phyloP scores from a whole-genome alignment of 495 filamentous ascomycete genomes.

The Xylaria bambusicola region DNA sequence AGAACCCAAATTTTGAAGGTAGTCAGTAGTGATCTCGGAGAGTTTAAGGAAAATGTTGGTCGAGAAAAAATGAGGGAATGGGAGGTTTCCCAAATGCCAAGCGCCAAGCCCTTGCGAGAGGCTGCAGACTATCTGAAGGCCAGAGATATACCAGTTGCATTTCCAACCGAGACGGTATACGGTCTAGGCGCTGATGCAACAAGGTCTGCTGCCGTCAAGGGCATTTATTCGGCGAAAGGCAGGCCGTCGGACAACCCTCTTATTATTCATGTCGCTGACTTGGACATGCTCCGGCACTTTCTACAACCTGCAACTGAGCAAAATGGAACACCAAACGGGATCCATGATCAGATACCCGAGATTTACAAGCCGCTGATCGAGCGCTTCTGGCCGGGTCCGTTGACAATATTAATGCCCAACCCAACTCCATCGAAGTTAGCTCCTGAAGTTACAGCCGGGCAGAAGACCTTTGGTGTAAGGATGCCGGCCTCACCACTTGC shows the following conservation, averaged over 20 bases:
- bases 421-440: slow-evolving; percentile 70
- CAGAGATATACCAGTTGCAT: slow-evolving; percentile 78
- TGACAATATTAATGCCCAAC: slow-evolving; percentile 88
- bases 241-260: slow-evolving; percentile 92
- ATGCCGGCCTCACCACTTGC: slow-evolving; percentile 87
- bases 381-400: slow-evolving; percentile 90
- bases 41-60: slow-evolving; percentile 25
- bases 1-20: slow-evolving; percentile 25
- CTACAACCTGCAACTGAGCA: slow-evolving; percentile 39
- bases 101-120: slow-evolving; percentile 38
- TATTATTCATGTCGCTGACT: slow-evolving; percentile 86
- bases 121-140: slow-evolving; percentile 64
- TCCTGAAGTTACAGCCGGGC: slow-evolving; percentile 81
- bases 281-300: slow-evolving; percentile 72
- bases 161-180: slow-evolving; percentile 98
- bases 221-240: slow-evolving; percentile 89
- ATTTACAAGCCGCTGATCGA: slow-evolving; percentile 82
- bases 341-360: slow-evolving; percentile 62
- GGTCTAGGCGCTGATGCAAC: slow-evolving; percentile 95
- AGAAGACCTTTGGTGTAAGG: slow-evolving; percentile 83
- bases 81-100: slow-evolving; percentile 28
- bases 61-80: slow-evolving; percentile 27
- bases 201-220: slow-evolving; percentile 75
- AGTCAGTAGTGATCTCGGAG: slow-evolving; percentile 20
- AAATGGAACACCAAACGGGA: slow-evolving; percentile 33